Base-by-base conservation (phyloP, 78 protist species). In the Dictyostelium intermedium region DNA sequence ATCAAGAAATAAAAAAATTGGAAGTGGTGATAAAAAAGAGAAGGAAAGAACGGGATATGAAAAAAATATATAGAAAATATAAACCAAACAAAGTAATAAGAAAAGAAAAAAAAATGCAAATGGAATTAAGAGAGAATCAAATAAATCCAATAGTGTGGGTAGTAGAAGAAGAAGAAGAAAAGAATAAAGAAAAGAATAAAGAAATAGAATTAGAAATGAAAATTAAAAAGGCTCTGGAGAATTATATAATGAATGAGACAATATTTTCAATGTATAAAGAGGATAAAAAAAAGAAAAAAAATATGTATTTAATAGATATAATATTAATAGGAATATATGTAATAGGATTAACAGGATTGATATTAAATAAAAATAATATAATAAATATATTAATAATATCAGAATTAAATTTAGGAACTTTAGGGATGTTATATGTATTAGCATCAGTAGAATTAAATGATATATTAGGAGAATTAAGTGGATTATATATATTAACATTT, bases 351-450 rank as follows among this genome's bases (percentile, higher is more conserved):
- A 5, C 7, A 47, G 74, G 74, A 0, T 23, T 82, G 20, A 47
- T 82, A 82, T 63, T 85, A 43, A 74, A 73, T 63, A 85, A 74
- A 85, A 85, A 85, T 85, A 76, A 76, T 85, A 76, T 85, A 34
- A 63, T 82, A 82, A 63, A 63, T 82, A 34, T 76, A 35, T 76
- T 76, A 39, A 76, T 73, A 35, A 35, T 73, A 30, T 27, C 81
- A 35, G 81, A 73, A 73, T 73, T 73, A 73, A 35, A 35, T 13
- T 73, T 73, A 73, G 81, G 81, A 73, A 73, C 81, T 14, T 9
- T 73, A 10, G 81, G 81, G 16, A 35, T 73, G 47, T 16, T 73
- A 20, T 35, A 14, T 73, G 35, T 73, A 73, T 11, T 73, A 30
- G 47, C 53, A 16, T 73, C 81, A 30, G 47, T 73, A 73, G 81